Percentiles rank a stretch among this genome's conserved stretches.
These are phyloP conservation scores for Xylaria castorea DNA, from an alignment of 495 filamentous ascomycete genomes.

Conservation along the genomic window DNA sequence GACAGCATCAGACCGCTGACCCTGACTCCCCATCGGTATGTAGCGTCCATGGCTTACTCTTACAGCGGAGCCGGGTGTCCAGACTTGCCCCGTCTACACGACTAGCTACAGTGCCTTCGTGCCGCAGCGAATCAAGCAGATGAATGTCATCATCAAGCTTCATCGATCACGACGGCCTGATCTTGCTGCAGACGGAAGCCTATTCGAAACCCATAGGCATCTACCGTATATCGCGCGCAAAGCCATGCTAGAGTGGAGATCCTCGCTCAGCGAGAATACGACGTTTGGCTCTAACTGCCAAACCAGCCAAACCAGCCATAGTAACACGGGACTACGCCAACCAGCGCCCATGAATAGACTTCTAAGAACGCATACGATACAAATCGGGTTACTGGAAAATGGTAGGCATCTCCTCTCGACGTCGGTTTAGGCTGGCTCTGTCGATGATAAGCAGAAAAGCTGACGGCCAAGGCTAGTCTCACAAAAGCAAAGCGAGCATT, in stretches of 20 bases:
- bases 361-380: neutral
- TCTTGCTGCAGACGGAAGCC: neutral
- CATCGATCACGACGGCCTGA: neutral
- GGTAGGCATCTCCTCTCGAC: neutral
- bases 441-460: constrained; percentile 1
- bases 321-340: constrained; percentile 2
- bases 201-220: constrained; percentile 1
- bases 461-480: constrained; percentile 14
- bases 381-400: neutral
- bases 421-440: neutral
- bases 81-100: neutral
- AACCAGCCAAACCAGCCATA: neutral
- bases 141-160: neutral
- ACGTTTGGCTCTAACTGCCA: neutral
- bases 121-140: neutral
- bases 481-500: constrained; percentile 12
- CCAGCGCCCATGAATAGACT: neutral
- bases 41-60: neutral
- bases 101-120: neutral
- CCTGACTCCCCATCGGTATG: neutral
- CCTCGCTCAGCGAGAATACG: constrained; percentile 14
- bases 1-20: neutral
- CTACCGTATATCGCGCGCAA: neutral
- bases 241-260: constrained; percentile 15
- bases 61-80: neutral